Conservation (phyloP, 805 yeast genomes). For the Wickerhamiella brachini region DNA sequence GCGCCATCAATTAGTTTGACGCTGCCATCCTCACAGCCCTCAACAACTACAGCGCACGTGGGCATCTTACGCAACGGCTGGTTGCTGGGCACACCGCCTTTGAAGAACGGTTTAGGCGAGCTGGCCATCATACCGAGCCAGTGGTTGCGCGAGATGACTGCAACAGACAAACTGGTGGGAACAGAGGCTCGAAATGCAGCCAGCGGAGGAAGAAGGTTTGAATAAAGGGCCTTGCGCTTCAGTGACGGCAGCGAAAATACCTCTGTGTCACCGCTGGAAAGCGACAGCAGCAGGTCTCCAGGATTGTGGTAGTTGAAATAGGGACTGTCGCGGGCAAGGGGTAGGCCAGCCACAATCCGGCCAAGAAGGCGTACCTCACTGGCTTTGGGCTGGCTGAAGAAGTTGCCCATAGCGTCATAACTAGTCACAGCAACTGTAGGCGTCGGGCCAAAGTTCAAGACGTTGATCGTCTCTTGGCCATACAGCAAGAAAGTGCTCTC, state of each 20-base stretch:
- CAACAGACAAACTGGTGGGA: slow-evolving; percentile 41
- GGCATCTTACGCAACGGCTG: slow-evolving; percentile 36
- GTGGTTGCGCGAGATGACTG: slow-evolving; percentile 44
- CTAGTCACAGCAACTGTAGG: slow-evolving; percentile 71
- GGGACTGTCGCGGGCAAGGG: slow-evolving; percentile 53
- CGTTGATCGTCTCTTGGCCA: slow-evolving; percentile 49
- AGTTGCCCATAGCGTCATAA: slow-evolving; percentile 67
- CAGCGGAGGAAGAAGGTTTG: slow-evolving; percentile 65
- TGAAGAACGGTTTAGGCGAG: slow-evolving; percentile 38
- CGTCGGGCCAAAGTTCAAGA: slow-evolving; percentile 67
- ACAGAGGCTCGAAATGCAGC: slow-evolving; percentile 68
- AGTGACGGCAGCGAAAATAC: not conserved
- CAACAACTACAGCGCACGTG: slow-evolving; percentile 35
- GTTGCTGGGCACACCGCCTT: slow-evolving; percentile 67
- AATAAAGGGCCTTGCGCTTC: slow-evolving; percentile 20
- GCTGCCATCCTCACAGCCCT: slow-evolving; percentile 73
- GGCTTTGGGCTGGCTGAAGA: slow-evolving; percentile 47
- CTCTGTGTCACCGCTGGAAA: not conserved
- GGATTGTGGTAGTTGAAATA: slow-evolving; percentile 23
- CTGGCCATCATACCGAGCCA: slow-evolving; percentile 70
- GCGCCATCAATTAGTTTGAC: slow-evolving; percentile 75
- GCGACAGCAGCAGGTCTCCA: not conserved
- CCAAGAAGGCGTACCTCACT: slow-evolving; percentile 25
- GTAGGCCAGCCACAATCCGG: slow-evolving; percentile 31
- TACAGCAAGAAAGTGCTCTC: slow-evolving; percentile 64